These are phyloP conservation scores for Priceomyces melissophilus DNA, from an alignment of 805 yeast species.

Conservation along the genomic window DNA sequence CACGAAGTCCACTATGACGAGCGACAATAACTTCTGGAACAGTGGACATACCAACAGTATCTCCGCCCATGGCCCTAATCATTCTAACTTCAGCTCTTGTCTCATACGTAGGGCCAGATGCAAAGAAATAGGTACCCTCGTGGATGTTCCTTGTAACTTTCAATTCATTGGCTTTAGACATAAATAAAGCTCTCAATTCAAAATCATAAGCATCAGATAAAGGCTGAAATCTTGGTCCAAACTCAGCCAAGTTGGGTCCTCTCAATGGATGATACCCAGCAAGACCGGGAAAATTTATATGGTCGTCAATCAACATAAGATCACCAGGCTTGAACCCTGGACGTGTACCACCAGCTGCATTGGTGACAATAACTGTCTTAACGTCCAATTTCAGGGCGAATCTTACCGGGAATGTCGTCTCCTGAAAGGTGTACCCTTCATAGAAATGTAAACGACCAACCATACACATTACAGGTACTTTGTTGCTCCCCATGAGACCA, in stretches of 20 bases:
- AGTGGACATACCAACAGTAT: slow-evolving; percentile 96
- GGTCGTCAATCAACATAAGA: slow-evolving; percentile 86
- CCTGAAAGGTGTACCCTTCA: slow-evolving; percentile 83
- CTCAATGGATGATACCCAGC: slow-evolving; percentile 84
- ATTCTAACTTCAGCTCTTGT: slow-evolving; percentile 86
- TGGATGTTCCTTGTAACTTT: slow-evolving; percentile 59
- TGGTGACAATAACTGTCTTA: slow-evolving; percentile 71
- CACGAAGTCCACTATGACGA: slow-evolving; percentile 79
- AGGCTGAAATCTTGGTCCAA: slow-evolving; percentile 87
- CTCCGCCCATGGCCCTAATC: slow-evolving; percentile 73
- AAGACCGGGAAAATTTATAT: slow-evolving; percentile 86
- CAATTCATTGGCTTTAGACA: slow-evolving; percentile 46
- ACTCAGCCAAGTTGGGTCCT: slow-evolving; percentile 76
- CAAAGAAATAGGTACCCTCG: slow-evolving; percentile 85
- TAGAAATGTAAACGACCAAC: slow-evolving; percentile 90
- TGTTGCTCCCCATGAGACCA: slow-evolving; percentile 66
- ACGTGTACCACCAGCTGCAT: slow-evolving; percentile 93
- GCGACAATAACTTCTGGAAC: slow-evolving; percentile 95
- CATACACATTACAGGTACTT: slow-evolving; percentile 85
- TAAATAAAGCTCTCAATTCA: slow-evolving; percentile 60
- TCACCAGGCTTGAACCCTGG: slow-evolving; percentile 72
- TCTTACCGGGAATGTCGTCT: slow-evolving; percentile 83
- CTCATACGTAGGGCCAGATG: slow-evolving; percentile 93
- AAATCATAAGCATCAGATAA: slow-evolving; percentile 87
- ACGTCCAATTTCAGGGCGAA: slow-evolving; percentile 65